Conservation (phyloP, 495 filamentous ascomycete species). For the Penicillium maclennaniae region DNA sequence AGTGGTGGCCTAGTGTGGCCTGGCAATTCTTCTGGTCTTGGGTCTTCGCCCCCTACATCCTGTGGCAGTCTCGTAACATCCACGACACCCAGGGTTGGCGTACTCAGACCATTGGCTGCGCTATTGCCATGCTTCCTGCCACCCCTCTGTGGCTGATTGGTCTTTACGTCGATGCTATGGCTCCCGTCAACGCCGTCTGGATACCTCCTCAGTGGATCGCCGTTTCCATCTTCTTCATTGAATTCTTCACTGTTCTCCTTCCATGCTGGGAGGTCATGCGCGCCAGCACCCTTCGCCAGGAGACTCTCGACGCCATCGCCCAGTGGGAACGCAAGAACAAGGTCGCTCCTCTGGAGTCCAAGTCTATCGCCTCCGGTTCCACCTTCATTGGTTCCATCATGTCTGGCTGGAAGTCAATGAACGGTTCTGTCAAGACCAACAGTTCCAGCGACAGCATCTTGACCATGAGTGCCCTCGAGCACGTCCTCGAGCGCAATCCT, state of each 20-base stretch:
- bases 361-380: slow-evolving; percentile 25
- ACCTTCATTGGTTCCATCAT: slow-evolving; percentile 34
- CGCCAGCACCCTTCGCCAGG: slow-evolving; percentile 41
- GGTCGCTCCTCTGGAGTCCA: slow-evolving; percentile 18
- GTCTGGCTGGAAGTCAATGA: slow-evolving; percentile 32
- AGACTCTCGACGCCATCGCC: slow-evolving; percentile 35
- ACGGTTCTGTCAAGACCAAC: slow-evolving; percentile 25
- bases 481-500: slow-evolving; percentile 52
- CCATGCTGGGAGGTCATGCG: slow-evolving; percentile 54
- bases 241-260: slow-evolving; percentile 51
- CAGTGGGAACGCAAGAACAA: slow-evolving; percentile 34
- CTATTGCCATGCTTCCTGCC: slow-evolving; percentile 56
- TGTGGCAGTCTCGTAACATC: slow-evolving; percentile 49
- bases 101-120: slow-evolving; percentile 59
- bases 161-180: slow-evolving; percentile 55
- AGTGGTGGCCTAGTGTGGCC: slow-evolving; percentile 63
- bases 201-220: slow-evolving; percentile 56
- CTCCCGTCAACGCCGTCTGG: slow-evolving; percentile 49
- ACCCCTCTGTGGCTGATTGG: slow-evolving; percentile 64
- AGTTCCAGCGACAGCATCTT: slow-evolving; percentile 40
- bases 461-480: slow-evolving; percentile 58
- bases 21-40: slow-evolving; percentile 64
- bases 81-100: slow-evolving; percentile 66
- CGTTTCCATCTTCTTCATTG: slow-evolving; percentile 50
- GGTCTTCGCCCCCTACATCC: slow-evolving; percentile 47